Percentiles rank a stretch among this genome's conserved stretches.
Evolutionary conservation across 495 filamentous ascomycete species (phyloP).

Genomic region (Aspergillus panamensis): DNA sequence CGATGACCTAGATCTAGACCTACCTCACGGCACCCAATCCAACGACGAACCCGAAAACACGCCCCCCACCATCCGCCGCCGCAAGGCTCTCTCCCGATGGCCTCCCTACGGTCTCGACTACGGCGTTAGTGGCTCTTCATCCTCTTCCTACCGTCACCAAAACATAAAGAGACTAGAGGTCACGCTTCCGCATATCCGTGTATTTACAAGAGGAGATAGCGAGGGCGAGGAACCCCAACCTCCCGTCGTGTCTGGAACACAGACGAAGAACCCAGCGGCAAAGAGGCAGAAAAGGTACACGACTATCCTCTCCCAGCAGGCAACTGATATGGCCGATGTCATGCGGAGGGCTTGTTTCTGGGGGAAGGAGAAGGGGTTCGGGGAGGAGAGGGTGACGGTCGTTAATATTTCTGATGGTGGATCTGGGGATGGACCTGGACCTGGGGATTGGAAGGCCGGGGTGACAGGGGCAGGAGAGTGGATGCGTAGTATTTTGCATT

Average conservation of each 20-base stretch:
- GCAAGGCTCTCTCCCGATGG: constrained; percentile 40
- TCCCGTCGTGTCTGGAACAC: background rate
- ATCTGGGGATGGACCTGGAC: background rate
- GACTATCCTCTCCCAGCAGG: constrained; percentile 33
- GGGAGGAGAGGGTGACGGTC: constrained; percentile 29
- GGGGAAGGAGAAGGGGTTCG: constrained; percentile 36
- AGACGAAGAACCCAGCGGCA: background rate
- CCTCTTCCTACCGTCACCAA: constrained; percentile 17
- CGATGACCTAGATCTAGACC: too few species aligned
- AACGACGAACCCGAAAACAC: constrained; percentile 1
- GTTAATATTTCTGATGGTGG: too few species aligned
- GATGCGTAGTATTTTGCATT: constrained; percentile 20
- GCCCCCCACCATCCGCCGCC: constrained; percentile 24
- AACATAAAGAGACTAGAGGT: constrained; percentile 28
- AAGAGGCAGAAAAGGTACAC: background rate
- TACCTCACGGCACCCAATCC: background rate
- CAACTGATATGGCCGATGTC: constrained; percentile 38
- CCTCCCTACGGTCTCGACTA: constrained; percentile 42
- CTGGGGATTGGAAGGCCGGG: background rate
- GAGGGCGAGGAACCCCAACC: background rate
- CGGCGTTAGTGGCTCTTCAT: constrained; percentile 20
- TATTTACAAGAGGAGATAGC: constrained; percentile 18
- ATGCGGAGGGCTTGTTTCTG: constrained; percentile 44
- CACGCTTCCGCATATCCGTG: constrained; percentile 33
- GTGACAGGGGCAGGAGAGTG: constrained; percentile 22